Conservation (phyloP, 179 eudicot species). For the Silene noctiflora region DNA sequence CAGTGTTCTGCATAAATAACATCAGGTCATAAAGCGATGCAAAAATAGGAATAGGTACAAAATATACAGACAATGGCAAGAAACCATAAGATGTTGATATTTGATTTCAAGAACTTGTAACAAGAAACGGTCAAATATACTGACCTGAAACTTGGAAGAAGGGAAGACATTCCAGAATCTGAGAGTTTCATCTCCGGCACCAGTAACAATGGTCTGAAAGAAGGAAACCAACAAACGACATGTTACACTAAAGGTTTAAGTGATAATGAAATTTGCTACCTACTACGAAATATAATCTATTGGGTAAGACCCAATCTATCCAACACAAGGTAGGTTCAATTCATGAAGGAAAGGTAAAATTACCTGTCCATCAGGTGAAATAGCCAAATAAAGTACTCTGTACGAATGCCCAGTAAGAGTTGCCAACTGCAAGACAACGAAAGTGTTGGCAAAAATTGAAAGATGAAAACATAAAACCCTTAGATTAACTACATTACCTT, state of each 20-base stretch:
- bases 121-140: not conserved
- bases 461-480: not conserved
- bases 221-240: conserved; percentile 17
- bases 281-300: no score
- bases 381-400: conserved; percentile 87
- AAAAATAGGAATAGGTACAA: not conserved
- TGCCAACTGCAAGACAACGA: conserved; percentile 52
- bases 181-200: conserved; percentile 98
- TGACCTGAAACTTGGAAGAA: conserved; percentile 78
- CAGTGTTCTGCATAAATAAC: conserved; percentile 60
- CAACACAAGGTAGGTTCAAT: no score
- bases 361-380: conserved; percentile 97
- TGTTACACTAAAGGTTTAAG: no score
- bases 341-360: no score
- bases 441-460: not conserved
- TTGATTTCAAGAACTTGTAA: not conserved
- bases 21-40: not conserved
- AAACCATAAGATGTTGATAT: not conserved
- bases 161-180: conserved; percentile 98
- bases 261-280: no score
- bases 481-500: conserved; percentile 52
- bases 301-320: no score
- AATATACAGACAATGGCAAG: not conserved
- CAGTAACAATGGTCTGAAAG: conserved; percentile 87
- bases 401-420: conserved; percentile 85